Conservation (phyloP, 1,139 yeast genomes). For the Kurtzmaniella quercitrusa region DNA sequence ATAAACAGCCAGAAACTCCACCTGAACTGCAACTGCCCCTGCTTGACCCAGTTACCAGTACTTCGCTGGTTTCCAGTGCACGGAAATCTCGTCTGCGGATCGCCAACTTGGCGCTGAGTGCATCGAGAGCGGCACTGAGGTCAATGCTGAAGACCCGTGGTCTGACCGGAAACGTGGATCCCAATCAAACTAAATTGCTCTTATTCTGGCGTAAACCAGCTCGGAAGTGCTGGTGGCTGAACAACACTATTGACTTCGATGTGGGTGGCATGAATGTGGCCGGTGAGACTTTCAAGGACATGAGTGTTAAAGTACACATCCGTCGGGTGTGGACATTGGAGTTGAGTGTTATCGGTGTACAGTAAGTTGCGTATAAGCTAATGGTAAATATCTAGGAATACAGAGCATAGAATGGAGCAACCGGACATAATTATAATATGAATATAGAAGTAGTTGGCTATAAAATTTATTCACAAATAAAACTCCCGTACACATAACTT, state of each 20-base stretch:
- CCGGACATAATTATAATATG: neutral
- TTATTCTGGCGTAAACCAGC: slow-evolving; percentile 98
- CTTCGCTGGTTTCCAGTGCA: slow-evolving; percentile 28
- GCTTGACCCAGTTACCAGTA: slow-evolving; percentile 45
- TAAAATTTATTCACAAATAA: too few species aligned
- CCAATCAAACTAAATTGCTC: slow-evolving; percentile 64
- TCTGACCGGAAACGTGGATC: slow-evolving; percentile 17
- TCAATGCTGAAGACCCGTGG: slow-evolving; percentile 46
- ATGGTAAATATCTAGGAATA: neutral
- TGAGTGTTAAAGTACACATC: slow-evolving; percentile 55
- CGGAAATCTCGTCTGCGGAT: slow-evolving; percentile 47
- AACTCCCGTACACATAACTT: too few species aligned
- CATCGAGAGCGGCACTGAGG: slow-evolving; percentile 49
- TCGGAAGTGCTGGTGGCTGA: slow-evolving; percentile 98
- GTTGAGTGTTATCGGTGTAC: slow-evolving; percentile 57
- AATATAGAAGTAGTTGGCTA: neutral
- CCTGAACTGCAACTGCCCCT: slow-evolving; percentile 42
- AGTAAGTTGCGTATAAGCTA: slow-evolving; percentile 17
- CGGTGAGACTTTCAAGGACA: slow-evolving; percentile 15
- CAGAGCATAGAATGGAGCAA: neutral
- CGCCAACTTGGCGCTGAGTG: slow-evolving; percentile 39
- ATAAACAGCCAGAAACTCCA: slow-evolving; percentile 25
- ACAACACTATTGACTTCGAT: slow-evolving; percentile 53
- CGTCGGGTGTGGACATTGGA: slow-evolving; percentile 87
- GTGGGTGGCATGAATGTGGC: slow-evolving; percentile 30